phyloP scores from a whole-genome alignment of 768 basidiomycete species.

The Boletus pseudopeckii region DNA sequence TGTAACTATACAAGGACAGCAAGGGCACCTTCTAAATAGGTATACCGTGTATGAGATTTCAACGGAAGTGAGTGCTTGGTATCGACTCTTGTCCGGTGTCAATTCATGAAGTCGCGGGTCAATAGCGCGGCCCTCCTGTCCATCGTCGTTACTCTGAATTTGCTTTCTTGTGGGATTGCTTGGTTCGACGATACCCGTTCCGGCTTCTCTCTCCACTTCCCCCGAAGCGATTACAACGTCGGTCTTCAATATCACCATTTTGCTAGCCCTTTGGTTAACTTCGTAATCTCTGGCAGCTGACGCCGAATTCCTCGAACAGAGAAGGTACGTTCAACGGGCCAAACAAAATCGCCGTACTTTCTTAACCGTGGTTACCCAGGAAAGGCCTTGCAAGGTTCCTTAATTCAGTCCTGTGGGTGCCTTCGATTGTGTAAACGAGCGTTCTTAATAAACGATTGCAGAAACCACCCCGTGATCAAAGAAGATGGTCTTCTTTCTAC shows the following conservation, averaged over 20 bases:
- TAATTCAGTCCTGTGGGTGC: slow-evolving; percentile 67
- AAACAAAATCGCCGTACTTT: neutral
- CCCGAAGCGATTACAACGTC: slow-evolving; percentile 89
- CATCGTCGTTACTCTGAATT: slow-evolving; percentile 93
- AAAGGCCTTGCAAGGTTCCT: slow-evolving; percentile 79
- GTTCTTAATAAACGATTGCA: slow-evolving; percentile 22
- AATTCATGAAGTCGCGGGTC: slow-evolving; percentile 9
- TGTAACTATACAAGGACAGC: slow-evolving; percentile 77
- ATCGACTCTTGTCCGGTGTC: slow-evolving; percentile 4
- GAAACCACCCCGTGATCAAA: slow-evolving; percentile 90
- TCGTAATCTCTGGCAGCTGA: slow-evolving; percentile 54
- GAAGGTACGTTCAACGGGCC: slow-evolving; percentile 50
- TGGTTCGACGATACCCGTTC: slow-evolving; percentile 89
- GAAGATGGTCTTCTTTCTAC: slow-evolving; percentile 80
- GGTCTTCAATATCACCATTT: slow-evolving; percentile 30
- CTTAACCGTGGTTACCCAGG: slow-evolving; percentile 36
- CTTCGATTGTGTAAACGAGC: neutral
- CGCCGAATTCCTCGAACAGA: slow-evolving; percentile 86
- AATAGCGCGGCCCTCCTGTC: slow-evolving; percentile 64
- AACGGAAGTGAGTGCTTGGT: slow-evolving; percentile 58
- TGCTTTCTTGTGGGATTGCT: slow-evolving; percentile 81
- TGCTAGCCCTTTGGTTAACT: slow-evolving; percentile 3
- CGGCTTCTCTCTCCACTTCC: slow-evolving; percentile 83
- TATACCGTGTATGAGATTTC: slow-evolving; percentile 81
- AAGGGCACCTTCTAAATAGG: slow-evolving; percentile 88